Base-by-base conservation (phyloP, 1,284 basidiomycete species). In the Rhodotorula glutinis region DNA sequence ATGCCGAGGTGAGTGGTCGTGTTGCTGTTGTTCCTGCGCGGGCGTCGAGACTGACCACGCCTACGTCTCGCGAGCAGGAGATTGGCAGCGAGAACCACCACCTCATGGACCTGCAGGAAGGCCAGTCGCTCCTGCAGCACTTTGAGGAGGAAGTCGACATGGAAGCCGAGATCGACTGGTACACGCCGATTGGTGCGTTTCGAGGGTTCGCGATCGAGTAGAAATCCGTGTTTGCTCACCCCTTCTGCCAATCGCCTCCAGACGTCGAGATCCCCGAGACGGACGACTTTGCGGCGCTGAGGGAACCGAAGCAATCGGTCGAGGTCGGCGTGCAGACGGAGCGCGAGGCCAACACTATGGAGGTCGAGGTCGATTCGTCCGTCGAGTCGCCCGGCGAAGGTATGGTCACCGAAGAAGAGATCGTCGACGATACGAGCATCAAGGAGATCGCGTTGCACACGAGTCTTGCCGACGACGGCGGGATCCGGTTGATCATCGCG, bases 131-230 rank as follows among this genome's bases (percentile, higher is more conserved):
- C 1, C 49, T 25, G 9, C 43, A 63, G 66, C 66, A 71, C 46
- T 25, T 66, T 23, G 66, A 65, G 33, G 61, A 65, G 19, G 65
- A 59, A n/a, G 60, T 59, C 9, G 66, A 58, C 8, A 63, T 70
- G 64, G 69, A 68, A 13, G 66, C 67, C 46, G 66, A 66, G 11
- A 55, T 71, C 2, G 59, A 66, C 1, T 73, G 60, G 59, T 73
- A 70, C 53, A 46, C 57, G 40, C 71, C 71, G 1, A 16, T 57
- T 23, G 43, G 71, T 73, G 51, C 33, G 69, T 63, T 13, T 44
- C 17, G 17, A n/a, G n/a, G n/a, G n/a, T n/a, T n/a, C 33, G 33
- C 33, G 33, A 38, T 38, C 33, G 33, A 38, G 33, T 11, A 11
- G 33, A 38, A 38, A 9, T 3, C 21, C 3, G 5, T 25, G 16